These are phyloP conservation scores for Euphorbia tirucalli DNA, from an alignment of 345 rosid genomes.

Conservation along the genomic window DNA sequence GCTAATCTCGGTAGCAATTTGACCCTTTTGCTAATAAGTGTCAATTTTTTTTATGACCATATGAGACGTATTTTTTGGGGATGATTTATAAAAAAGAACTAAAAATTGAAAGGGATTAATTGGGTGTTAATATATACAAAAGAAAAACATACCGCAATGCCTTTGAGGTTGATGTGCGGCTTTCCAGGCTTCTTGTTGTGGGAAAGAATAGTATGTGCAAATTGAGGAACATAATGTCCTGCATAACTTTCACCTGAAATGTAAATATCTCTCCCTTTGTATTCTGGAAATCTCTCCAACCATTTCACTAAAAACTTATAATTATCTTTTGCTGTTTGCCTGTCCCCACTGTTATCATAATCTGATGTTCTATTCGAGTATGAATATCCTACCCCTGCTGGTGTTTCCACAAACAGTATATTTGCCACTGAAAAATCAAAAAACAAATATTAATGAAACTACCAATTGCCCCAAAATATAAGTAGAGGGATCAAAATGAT, in stretches of 20 bases:
- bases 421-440: conserved; percentile 48
- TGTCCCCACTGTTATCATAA: conserved; percentile 48
- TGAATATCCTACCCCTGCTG: conserved; percentile 88
- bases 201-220: conserved; percentile 58
- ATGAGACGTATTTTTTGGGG: too few species aligned
- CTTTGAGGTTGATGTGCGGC: conserved; percentile 67
- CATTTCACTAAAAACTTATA: conserved; percentile 66
- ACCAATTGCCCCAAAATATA: too few species aligned
- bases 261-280: conserved; percentile 59
- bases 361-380: conserved; percentile 72
- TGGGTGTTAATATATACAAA: too few species aligned
- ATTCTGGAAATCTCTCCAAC: conserved; percentile 84
- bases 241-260: conserved; percentile 93
- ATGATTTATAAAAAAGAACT: too few species aligned
- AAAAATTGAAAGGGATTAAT: too few species aligned
- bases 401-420: conserved; percentile 77
- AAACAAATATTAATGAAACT: too few species aligned
- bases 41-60: too few species aligned
- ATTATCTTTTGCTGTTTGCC: conserved; percentile 60
- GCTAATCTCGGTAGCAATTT: too few species aligned
- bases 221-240: conserved; percentile 84
- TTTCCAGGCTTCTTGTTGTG: conserved; percentile 44
- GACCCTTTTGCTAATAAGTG: too few species aligned
- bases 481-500: too few species aligned
- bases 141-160: conserved; percentile 46